Base-by-base conservation (phyloP, 306 rosid genomes). In the Lablab purpureus region DNA sequence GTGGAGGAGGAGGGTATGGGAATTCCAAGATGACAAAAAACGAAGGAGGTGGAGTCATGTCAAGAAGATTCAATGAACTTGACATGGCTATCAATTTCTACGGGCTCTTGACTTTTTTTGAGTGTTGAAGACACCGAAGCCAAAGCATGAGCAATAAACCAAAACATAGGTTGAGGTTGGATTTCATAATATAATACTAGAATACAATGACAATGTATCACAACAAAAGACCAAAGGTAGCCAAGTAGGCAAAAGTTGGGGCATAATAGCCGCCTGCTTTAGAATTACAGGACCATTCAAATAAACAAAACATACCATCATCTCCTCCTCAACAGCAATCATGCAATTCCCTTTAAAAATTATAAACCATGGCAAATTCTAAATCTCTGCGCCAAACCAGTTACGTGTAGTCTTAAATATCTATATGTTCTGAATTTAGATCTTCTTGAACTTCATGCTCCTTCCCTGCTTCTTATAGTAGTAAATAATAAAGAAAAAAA, bases 201-300 rank as follows among this genome's bases (percentile, higher is more conserved):
- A 40, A 37, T 37, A 37, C 43, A 7, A 37, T 7, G 2, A 30
- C 3, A 22, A 63, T 63, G 4, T 28, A 36, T 52, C 34, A 62
- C 75, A 82, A 30, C 66, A 73, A 74, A 71, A 80, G 18, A 4
- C 50, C 40, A 74, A 11, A 67, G 36, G 36, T 17, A 34, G 25
- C 25, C 43, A 50, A 66, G 65, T 82, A 55, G 71, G 60, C 84
- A 75, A 78, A 86, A 82, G 84, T 85, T 79, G 82, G 89, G 67
- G 84, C 84, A 79, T 22, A 65, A 4, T 70, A 62, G 80, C 58
- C 34, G 59, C 69, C 58, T 47, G 75, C 74, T 79, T 79, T 72
- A 55, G 58, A 79, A 69, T 63, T 41, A 34, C 73, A 67, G 5
- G 41, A 71, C 83, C 32, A 64, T 19, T 15, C 55, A 32, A 4